Base-by-base conservation (phyloP, 176 grass and related monocot genomes). In the Carex kokanica region DNA sequence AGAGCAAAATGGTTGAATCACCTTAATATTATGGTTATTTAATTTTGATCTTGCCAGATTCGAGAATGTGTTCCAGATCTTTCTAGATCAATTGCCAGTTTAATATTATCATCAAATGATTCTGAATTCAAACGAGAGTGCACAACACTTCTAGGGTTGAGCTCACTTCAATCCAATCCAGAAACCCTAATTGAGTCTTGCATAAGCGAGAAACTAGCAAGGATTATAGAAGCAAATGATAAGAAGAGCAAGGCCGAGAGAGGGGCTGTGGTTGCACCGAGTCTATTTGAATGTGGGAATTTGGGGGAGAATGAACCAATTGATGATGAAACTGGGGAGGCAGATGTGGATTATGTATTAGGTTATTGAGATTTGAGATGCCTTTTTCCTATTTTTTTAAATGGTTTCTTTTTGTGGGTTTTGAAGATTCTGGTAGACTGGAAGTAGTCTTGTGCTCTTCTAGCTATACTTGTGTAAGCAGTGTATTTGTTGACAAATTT, bases 81-180 rank as follows among this genome's bases (percentile, higher is more conserved):
- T 52, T 82, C 80, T 52, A 82, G 80, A 65, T 61, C 80, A 41
- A 25, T 82, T 61, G 80, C 60, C 11, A 64, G n/a, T 29, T 82
- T 82, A 52, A 82, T 82, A 61, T 24, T 82, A 43, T 82, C 80
- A 66, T 82, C 80, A 16, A 82, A 65, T 36, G 80, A 82, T 64
- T 82, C 80, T 43, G 80, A 66, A 82, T 82, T 82, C 80, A 82
- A 52, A 24, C 41, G n/a, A 49, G 80, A 82, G 38, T 82, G 80
- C 34, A 64, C 80, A 49, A 38, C 59, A 51, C 29, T 82, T 82
- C 60, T 82, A 51, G 60, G 80, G 34, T 58, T 82, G 80, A 82
- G 80, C 80, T 82, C 58, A 49, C 80, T 82, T 67, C 80, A 82
- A 82, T 82, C 80, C 80, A 64, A 82, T 10, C 20, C 56, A 64